Evolutionary conservation across 352 stramenopile species (phyloP), one percentile per base, ranked within the genome.

Genomic region (Phytophthora hibernalis): DNA sequence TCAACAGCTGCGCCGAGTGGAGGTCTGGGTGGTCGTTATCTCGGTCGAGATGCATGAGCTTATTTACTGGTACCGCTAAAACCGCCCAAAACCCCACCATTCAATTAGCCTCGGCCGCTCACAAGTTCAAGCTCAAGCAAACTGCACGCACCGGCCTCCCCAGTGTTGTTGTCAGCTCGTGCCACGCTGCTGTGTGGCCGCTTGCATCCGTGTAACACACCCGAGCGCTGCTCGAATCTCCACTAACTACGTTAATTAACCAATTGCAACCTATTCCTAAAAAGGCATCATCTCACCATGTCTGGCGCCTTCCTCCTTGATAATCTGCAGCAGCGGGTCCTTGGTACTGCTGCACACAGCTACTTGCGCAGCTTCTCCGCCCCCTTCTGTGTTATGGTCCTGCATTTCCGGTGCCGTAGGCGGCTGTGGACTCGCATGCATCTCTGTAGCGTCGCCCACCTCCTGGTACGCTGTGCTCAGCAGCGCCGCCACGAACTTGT

Each of bases 1-100:
- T 88, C 28, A 91, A 44, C 21, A 91, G 65, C 45, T 85, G 59
- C 2, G 80, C 82, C 4, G 82, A 91, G 16, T 88, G 78, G 26
- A 80, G 70, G 43, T 89, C 78, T 7, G 53, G 33, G 2, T 76
- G 59, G 6, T 72, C 68, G 24, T 72, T 38, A 49, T 66, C 24
- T n/a, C 50, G 40, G 49, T 70, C 52, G 0, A 80, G 51, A 24
- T 71, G 63, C 22, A 73, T 35, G 33, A 84, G 58, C 47, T 82
- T 78, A 21, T 57, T 74, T 54, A 65, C 64, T 12, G 30, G 64
- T 79, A 61, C 64, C 15, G 30, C 66, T 79, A 61, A 55, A 50
- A 12, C 48, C 44, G 13, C 18, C 43, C 20, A 45, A 45, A 54
- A 55, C 43, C n/a, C 42, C 33, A 64, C 15, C 11, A 33, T 40